Evolutionary conservation across 2,329 filamentous ascomycete genomes (phyloP), one percentile per base, ranked within the genome.

Genomic region (Albifimbria verrucaria): DNA sequence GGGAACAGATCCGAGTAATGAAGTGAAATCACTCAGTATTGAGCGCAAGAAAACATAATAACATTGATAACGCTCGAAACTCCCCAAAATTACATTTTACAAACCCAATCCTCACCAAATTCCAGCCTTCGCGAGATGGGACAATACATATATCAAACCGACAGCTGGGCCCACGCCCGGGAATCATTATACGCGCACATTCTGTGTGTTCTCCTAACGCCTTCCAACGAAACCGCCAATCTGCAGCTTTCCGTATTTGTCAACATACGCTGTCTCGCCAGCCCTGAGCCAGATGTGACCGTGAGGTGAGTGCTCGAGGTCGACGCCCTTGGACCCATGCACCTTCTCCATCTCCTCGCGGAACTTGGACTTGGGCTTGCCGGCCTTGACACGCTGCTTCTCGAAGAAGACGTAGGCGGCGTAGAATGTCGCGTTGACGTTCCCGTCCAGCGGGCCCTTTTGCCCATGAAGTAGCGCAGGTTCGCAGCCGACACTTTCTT

Each of bases 401-500:
- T 86, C 81, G 59, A 85, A 85, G 63, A 77, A 83, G 20, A 82
- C 73, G 60, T 85, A 85, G 0, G 70, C 72, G 3, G 74, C 75
- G 57, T 85, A 84, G 60, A 77, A 85, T 1, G 78, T 68, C 9
- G 59, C 57, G 50, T 69, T 77, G 3, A 73, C 77, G 50, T 79
- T 79, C 4, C 82, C 81, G 2, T 70, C 68, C 10, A 66, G 68
- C 0, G 72, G 53, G 0, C 80, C 81, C 52, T 75, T 78, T 79
- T 78, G 6, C 61, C 62, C 49, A 81, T 71, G 58, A 85, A 85
- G 39, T 72, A 68, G 26, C 69, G 70, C 18, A 84, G 69, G 52
- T 77, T 72, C 47, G 71, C 72, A 3, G 70, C 61, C 26, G 74
- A 72, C 11, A 81, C 70, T 4, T 39, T 39, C 41, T 69, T 70